These are phyloP conservation scores for Spergularia marina DNA, from an alignment of 148 eudicot genomes.

Conservation along the genomic window DNA sequence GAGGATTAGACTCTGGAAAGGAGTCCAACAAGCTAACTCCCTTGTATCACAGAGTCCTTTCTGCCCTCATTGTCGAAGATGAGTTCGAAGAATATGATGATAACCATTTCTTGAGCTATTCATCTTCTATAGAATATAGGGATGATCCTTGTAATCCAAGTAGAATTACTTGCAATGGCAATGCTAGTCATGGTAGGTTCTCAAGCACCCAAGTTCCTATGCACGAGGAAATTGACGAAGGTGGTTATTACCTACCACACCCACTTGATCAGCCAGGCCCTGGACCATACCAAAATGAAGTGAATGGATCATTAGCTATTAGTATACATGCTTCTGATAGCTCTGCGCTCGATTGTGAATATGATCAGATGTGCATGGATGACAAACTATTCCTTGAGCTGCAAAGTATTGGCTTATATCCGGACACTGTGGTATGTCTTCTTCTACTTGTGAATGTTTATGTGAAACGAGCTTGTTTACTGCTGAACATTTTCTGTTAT, in stretches of 20 bases:
- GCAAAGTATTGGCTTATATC: constrained; percentile 73
- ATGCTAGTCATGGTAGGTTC: constrained; percentile 36
- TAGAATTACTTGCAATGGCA: constrained; percentile 55
- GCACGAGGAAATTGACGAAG: constrained; percentile 43
- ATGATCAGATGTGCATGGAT: constrained; percentile 58
- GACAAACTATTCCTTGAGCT: constrained; percentile 75
- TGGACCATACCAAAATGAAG: constrained; percentile 36
- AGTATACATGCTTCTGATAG: constrained; percentile 32
- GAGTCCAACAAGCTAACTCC: constrained; percentile 40
- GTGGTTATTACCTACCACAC: constrained; percentile 35
- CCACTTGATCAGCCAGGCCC: constrained; percentile 41
- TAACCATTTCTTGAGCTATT: constrained; percentile 31
- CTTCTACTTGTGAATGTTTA: constrained; percentile 2
- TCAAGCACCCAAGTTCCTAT: constrained; percentile 34
- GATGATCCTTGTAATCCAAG: constrained; percentile 38
- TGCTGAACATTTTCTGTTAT: background rate
- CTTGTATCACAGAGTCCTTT: constrained; percentile 74
- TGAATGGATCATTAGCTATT: constrained; percentile 36
- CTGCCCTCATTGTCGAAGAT: constrained; percentile 84
- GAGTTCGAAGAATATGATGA: constrained; percentile 69
- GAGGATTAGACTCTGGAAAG: constrained; percentile 41
- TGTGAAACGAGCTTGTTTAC: background rate
- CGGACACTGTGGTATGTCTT: constrained; percentile 67
- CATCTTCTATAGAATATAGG: constrained; percentile 23
- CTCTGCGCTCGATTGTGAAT: constrained; percentile 48